These are phyloP conservation scores for Termitomyces sp. DNA, from an alignment of 768 basidiomycete genomes.

Conservation along the genomic window DNA sequence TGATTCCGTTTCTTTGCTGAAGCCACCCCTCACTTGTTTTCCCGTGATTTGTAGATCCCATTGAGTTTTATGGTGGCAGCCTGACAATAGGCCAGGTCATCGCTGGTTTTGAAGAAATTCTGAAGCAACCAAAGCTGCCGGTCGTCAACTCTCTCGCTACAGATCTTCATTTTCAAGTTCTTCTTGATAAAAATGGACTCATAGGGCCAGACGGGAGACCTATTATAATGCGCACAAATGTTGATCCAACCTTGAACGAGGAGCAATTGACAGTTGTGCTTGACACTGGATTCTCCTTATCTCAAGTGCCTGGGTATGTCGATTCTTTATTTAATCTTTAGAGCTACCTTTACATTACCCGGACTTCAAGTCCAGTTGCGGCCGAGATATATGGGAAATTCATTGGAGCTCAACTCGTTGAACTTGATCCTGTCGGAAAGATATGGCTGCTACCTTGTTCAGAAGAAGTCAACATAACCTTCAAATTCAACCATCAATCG, in stretches of 20 bases:
- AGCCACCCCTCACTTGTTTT: background rate
- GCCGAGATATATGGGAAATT: slow-evolving; percentile 58
- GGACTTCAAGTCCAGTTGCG: slow-evolving; percentile 37
- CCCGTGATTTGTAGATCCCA: background rate
- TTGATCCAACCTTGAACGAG: slow-evolving; percentile 34
- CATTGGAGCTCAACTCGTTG: slow-evolving; percentile 43
- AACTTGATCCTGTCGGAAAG: slow-evolving; percentile 33
- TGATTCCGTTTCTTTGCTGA: background rate
- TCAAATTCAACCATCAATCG: slow-evolving; percentile 50
- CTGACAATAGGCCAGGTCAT: slow-evolving; percentile 56
- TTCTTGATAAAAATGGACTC: slow-evolving; percentile 58
- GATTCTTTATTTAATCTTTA: background rate
- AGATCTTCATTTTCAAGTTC: slow-evolving; percentile 61
- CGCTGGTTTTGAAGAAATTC: slow-evolving; percentile 25
- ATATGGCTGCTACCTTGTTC: slow-evolving; percentile 63
- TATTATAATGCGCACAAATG: slow-evolving; percentile 40
- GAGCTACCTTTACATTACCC: slow-evolving; percentile 1
- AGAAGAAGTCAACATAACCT: slow-evolving; percentile 58
- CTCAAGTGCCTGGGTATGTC: slow-evolving; percentile 52
- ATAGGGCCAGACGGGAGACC: slow-evolving; percentile 55
- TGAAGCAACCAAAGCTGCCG: slow-evolving; percentile 43
- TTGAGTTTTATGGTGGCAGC: slow-evolving; percentile 38
- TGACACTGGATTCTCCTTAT: slow-evolving; percentile 67
- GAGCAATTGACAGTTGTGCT: slow-evolving; percentile 55
- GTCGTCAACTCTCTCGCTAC: slow-evolving; percentile 36